Base-by-base conservation (phyloP, 352 stramenopile genomes). In the Globisporangium carolinianum region DNA sequence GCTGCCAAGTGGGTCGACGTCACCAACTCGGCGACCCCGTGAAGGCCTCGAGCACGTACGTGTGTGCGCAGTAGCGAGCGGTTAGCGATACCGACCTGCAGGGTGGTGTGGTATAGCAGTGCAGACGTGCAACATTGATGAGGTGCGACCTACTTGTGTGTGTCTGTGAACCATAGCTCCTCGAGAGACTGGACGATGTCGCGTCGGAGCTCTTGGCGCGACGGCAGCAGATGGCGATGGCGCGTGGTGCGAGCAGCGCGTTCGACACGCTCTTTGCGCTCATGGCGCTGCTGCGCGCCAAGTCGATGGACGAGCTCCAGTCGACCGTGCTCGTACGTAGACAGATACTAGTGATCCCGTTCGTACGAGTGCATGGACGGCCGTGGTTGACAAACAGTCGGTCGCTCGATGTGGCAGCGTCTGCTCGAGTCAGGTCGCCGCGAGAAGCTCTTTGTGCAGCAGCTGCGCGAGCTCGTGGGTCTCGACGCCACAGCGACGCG, bases 401-500 rank as follows among this genome's bases (percentile, higher is more conserved):
- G 6, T 38, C 5, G 3, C 15, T n/a, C 17, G 32, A 39, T 43
- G 11, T 12, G 9, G 9, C 17, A 66, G 60, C 41, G 49, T 35
- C 47, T 66, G 48, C 38, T 66, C 12, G 32, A 62, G n/a, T 36
- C 60, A 3, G 18, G 47, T 32, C 55, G 60, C 14, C 41, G 42
- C 32, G 60, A 62, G 14, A 35, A 39, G 5, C 35, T 48, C 32
- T 66, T 66, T 24, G 48, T 38, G 41, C 10, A 57, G 9, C 12
- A 55, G 6, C 46, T 66, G 41, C 55, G 60, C n/a, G 42, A 58
- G n/a, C 52, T 64, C 24, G 6, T 64, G 47, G 58, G 53, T 8
- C 52, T 64, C 24, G 48, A 51, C 2, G 24, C 12, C 39, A 47
- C 24, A 7, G 39, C 58, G 6, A 55, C 58, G 4, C 36, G n/a